These are phyloP conservation scores for Grosmannia serpens DNA, from an alignment of 2,329 filamentous ascomycete species.

Conservation along the genomic window DNA sequence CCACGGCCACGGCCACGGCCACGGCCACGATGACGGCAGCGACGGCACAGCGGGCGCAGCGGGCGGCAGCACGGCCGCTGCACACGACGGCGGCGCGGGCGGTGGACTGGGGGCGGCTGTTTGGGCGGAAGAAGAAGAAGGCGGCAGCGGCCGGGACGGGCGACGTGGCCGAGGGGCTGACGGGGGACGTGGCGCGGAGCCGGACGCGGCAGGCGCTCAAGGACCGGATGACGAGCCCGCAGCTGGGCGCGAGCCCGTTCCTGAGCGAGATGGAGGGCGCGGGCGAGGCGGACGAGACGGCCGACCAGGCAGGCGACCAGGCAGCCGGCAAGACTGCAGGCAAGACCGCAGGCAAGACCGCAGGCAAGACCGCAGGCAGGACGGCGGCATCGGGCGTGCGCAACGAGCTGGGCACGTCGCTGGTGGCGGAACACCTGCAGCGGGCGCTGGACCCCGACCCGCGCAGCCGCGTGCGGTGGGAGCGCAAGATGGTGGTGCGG, in stretches of 20 bases:
- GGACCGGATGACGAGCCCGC: slow-evolving; percentile 31
- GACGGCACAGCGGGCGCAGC: background rate
- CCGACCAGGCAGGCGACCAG: background rate
- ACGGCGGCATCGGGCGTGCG: slow-evolving; percentile 1
- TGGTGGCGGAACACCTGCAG: slow-evolving; percentile 42
- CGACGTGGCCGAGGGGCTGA: slow-evolving; percentile 10
- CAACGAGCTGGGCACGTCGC: slow-evolving; percentile 18
- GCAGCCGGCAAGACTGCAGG: background rate
- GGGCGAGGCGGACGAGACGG: background rate
- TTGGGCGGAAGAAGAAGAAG: slow-evolving; percentile 18
- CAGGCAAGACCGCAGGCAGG: background rate
- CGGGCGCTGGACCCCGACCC: slow-evolving; percentile 66
- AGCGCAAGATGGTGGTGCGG: slow-evolving; percentile 73
- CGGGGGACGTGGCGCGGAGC: slow-evolving; percentile 18
- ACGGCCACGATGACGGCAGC: background rate
- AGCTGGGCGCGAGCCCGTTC: slow-evolving; percentile 41
- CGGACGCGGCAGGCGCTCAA: slow-evolving; percentile 26
- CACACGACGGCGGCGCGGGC: slow-evolving; percentile 9
- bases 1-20: background rate
- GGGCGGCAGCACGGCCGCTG: slow-evolving; percentile 1
- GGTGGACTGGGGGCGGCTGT: slow-evolving; percentile 10
- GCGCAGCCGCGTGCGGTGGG: slow-evolving; percentile 57
- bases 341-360: background rate
- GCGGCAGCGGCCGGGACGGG: background rate
- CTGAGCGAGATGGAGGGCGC: slow-evolving; percentile 39